Percentiles rank a stretch among this genome's conserved stretches.
These are phyloP conservation scores for Nidularia sp. DNA, from an alignment of 768 basidiomycete species.

Conservation along the genomic window DNA sequence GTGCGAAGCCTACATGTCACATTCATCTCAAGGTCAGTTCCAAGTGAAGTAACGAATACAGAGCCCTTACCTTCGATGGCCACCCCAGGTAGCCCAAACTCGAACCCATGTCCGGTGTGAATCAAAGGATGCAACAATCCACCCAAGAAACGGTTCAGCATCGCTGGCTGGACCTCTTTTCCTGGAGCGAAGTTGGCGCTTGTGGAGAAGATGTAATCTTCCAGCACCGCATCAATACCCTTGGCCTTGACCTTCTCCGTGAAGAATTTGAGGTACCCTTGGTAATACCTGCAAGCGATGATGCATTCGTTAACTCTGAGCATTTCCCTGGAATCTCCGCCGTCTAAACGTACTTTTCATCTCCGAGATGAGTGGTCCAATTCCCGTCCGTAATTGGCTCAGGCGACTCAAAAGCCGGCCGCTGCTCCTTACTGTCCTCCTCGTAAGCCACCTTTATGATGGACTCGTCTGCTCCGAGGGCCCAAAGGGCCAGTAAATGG, in stretches of 20 bases:
- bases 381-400: conserved; percentile 40
- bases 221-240: conserved; percentile 41
- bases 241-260: conserved; percentile 33
- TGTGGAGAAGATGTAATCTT: conserved; percentile 57
- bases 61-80: conserved; percentile 51
- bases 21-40: not conserved
- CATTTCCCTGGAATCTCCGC: conserved; percentile 8
- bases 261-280: conserved; percentile 58
- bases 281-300: conserved; percentile 42
- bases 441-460: conserved; percentile 34
- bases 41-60: not conserved
- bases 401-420: conserved; percentile 37
- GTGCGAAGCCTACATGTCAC: conserved; percentile 44
- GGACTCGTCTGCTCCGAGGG: conserved; percentile 46
- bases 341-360: conserved; percentile 34
- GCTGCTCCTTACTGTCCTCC: conserved; percentile 29
- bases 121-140: conserved; percentile 66
- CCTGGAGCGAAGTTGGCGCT: conserved; percentile 37
- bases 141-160: conserved; percentile 53
- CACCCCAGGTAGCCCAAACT: conserved; percentile 56
- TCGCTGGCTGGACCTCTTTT: conserved; percentile 36
- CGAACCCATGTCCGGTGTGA: conserved; percentile 57
- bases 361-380: conserved; percentile 51
- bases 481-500: conserved; percentile 54
- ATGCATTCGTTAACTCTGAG: not conserved